Conservation (phyloP, 2,329 filamentous ascomycete species). For the Cladobotryum protrusum region DNA sequence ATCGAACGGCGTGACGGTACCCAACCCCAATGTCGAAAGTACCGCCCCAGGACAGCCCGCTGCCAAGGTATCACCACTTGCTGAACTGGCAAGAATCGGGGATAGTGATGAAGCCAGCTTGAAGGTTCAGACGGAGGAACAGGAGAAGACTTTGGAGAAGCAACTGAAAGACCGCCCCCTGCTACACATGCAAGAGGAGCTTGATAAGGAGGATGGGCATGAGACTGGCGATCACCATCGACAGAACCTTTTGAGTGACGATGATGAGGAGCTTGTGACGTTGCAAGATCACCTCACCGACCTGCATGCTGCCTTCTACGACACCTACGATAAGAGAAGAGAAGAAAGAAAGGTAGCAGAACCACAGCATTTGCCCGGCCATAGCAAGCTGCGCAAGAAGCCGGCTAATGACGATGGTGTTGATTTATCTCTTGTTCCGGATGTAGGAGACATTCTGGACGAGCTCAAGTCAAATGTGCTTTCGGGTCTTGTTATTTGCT, state of each 20-base stretch:
- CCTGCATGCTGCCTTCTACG: conserved; percentile 76
- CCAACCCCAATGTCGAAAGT: not conserved
- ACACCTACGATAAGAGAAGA: conserved; percentile 63
- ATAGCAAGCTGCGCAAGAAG: conserved; percentile 25
- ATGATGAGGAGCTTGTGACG: conserved; percentile 74
- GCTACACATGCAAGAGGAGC: conserved; percentile 82
- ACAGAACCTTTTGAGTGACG: conserved; percentile 79
- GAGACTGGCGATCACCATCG: conserved; percentile 35
- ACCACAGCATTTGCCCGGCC: conserved; percentile 29
- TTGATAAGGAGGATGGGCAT: conserved; percentile 68
- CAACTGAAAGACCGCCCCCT: conserved; percentile 85
- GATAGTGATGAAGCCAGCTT: conserved; percentile 60
- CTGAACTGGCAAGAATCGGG: conserved; percentile 71
- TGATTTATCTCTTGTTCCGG: conserved; percentile 58
- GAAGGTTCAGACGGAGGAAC: conserved; percentile 72
- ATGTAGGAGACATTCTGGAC: conserved; percentile 80
- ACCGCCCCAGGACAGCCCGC: conserved; percentile 1
- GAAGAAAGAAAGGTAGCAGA: conserved; percentile 28
- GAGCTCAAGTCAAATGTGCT: conserved; percentile 73
- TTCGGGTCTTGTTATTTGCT: conserved; percentile 68
- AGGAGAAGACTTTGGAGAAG: conserved; percentile 80
- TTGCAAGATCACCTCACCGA: conserved; percentile 69
- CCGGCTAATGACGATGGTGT: conserved; percentile 35
- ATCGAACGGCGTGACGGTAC: conserved; percentile 17
- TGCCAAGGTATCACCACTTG: conserved; percentile 46